Evolutionary conservation across 116 monocot species (phyloP).

Genomic region (Posidonia oceanica): DNA sequence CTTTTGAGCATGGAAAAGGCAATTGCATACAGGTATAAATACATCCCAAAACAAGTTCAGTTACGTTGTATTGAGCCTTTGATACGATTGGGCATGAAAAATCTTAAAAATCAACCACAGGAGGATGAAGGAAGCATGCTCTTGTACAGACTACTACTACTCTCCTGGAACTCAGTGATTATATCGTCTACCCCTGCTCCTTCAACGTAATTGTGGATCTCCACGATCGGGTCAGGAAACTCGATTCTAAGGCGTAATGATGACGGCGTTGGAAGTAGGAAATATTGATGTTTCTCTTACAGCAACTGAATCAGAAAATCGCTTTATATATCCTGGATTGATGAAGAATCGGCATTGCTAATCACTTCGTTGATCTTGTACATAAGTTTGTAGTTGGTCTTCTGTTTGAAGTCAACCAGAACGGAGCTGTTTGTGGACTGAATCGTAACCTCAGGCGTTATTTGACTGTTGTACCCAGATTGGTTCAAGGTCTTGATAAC

Average conservation of each 20-base stretch:
- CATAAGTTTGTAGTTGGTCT: slow-evolving; percentile 40
- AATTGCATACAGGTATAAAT: background rate
- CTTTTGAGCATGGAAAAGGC: background rate
- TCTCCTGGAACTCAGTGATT: slow-evolving; percentile 65
- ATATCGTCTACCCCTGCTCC: slow-evolving; percentile 51
- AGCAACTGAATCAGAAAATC: slow-evolving; percentile 48
- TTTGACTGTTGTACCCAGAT: slow-evolving; percentile 35
- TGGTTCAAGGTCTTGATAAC: slow-evolving; percentile 33
- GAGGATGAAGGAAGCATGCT: slow-evolving; percentile 18
- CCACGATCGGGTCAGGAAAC: slow-evolving; percentile 61
- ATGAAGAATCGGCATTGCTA: slow-evolving; percentile 22
- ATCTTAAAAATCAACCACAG: background rate
- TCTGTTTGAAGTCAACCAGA: slow-evolving; percentile 43
- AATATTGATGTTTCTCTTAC: slow-evolving; percentile 34
- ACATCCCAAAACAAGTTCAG: background rate
- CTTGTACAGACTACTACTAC: slow-evolving; percentile 31
- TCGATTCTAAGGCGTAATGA: slow-evolving; percentile 36
- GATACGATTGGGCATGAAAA: background rate
- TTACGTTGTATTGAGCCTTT: background rate
- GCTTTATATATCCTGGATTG: slow-evolving; percentile 52
- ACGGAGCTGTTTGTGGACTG: slow-evolving; percentile 75
- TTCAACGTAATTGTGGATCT: slow-evolving; percentile 55
- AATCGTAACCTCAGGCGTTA: slow-evolving; percentile 38
- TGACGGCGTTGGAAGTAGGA: slow-evolving; percentile 14
- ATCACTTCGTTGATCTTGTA: slow-evolving; percentile 61